Evolutionary conservation across 148 eudicot genomes (phyloP).

Genomic region (Linanthus parryae): DNA sequence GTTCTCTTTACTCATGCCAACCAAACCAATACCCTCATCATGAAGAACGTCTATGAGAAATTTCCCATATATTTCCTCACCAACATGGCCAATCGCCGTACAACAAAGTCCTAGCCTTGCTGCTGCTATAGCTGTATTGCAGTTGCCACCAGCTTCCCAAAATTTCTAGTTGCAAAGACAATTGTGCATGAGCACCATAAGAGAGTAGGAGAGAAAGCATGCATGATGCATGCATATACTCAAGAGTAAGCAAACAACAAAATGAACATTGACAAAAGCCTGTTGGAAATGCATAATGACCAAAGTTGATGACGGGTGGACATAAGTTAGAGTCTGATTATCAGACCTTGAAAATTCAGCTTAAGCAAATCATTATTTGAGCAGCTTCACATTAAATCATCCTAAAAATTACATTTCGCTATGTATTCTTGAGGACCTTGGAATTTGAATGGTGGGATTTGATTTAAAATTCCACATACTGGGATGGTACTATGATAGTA

Average conservation of each 20-base stretch:
- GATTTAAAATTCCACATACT: no score
- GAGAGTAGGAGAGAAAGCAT: no score
- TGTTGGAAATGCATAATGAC: background rate
- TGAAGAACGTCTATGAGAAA: conserved; percentile 76
- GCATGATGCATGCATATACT: no score
- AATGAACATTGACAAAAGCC: background rate
- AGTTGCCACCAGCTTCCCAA: conserved; percentile 99
- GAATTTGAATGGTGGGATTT: no score
- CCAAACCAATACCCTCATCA: conserved; percentile 64
- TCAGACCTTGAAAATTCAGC: background rate
- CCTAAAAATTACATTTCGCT: no score
- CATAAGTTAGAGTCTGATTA: background rate
- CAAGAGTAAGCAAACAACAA: no score
- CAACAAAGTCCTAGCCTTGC: conserved; percentile 86
- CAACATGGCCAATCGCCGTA: conserved; percentile 77
- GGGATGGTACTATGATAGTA: no score
- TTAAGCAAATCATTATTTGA: background rate
- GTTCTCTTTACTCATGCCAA: conserved; percentile 59
- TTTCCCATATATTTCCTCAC: conserved; percentile 72
- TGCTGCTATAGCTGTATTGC: conserved; percentile 94
- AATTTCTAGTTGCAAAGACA: conserved; percentile 42
- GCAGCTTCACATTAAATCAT: background rate
- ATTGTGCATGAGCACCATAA: no score
- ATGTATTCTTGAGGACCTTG: no score
- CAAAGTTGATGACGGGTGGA: background rate